Base-by-base conservation (phyloP, 2,329 filamentous ascomycete species). In the Neonectria coccinea region DNA sequence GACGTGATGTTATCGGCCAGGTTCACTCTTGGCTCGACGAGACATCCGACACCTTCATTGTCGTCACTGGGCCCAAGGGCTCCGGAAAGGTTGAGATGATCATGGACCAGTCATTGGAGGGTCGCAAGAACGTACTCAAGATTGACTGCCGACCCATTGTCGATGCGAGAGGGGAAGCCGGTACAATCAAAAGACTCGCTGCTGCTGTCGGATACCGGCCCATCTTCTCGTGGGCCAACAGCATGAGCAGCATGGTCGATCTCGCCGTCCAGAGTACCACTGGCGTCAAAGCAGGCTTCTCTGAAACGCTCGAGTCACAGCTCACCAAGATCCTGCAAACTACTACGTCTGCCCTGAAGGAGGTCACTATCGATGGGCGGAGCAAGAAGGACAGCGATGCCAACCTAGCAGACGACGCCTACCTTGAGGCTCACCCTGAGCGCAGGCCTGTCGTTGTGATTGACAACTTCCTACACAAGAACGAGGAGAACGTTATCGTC, bases 201-300 rank as follows among this genome's bases (percentile, higher is more conserved):
- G 81, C 84, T 1, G 89, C 94, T 68, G 94, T 98, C 53, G 95
- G 96, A 9, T 98, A 97, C 76, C 86, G 92, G 9, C 96, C 96
- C 0, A 89, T 99, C 0, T 99, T 99, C 77, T 97, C 93, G 0
- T 98, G 94, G 92, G 92, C 97, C 80, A 97, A 98, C 79, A 97
- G 90, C 74, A 88, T 98, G 69, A 97, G 92, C 79, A 97, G 94
- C 76, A 88, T 97, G 80, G 85, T 97, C 68, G 96, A 98, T 72
- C 86, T 98, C 41, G 96, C 95, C 22, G 93, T 96, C 1, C 95
- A 97, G 77, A 92, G 94, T 71, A 96, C 96, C 12, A 97, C 95
- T 20, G 95, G 95, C 12, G 92, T 97, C 62, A 97, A 98, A 80
- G 92, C 94, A 6, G 94, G 94, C 8, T 97, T 98, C 76, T 97